Evolutionary conservation across 1,139 yeast species (phyloP).

Genomic region (Trichomonascaceae sp.): DNA sequence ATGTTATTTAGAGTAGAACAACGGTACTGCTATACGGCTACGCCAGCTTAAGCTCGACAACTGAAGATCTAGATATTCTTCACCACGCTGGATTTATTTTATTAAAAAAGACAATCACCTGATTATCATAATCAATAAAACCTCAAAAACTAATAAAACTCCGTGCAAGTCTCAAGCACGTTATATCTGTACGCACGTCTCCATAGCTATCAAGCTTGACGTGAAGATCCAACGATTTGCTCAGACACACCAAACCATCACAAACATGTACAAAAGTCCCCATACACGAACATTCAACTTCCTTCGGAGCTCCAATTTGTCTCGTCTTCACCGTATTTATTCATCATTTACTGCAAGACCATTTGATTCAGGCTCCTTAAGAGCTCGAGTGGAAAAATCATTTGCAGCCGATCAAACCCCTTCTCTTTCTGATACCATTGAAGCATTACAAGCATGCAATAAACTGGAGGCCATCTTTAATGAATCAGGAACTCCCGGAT

Average conservation of each 20-base stretch:
- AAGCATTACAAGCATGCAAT: conserved; percentile 21
- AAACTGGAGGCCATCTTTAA: conserved; percentile 15
- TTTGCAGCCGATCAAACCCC: conserved; percentile 3
- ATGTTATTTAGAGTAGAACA: not conserved
- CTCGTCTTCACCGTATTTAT: not conserved
- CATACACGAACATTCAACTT: not conserved
- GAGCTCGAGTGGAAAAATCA: conserved; percentile 6
- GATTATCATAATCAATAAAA: too few relatives aligned
- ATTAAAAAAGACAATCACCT: too few relatives aligned
- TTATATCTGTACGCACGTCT: not conserved
- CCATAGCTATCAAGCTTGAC: not conserved
- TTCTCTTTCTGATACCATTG: conserved; percentile 8
- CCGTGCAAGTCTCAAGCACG: too few relatives aligned
- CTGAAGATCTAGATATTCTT: too few relatives aligned
- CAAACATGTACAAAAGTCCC: not conserved
- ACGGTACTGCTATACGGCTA: too few relatives aligned
- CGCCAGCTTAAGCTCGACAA: too few relatives aligned
- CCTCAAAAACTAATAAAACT: too few relatives aligned
- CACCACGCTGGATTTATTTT: too few relatives aligned
- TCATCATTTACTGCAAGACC: conserved; percentile 10
- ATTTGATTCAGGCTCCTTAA: conserved; percentile 10
- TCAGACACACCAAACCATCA: not conserved
- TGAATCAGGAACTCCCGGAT: conserved; percentile 18
- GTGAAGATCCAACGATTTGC: not conserved
- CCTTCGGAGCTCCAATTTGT: not conserved